These are phyloP conservation scores for Aspergillus phoenicis DNA, from an alignment of 2,329 filamentous ascomycete species.

Conservation along the genomic window DNA sequence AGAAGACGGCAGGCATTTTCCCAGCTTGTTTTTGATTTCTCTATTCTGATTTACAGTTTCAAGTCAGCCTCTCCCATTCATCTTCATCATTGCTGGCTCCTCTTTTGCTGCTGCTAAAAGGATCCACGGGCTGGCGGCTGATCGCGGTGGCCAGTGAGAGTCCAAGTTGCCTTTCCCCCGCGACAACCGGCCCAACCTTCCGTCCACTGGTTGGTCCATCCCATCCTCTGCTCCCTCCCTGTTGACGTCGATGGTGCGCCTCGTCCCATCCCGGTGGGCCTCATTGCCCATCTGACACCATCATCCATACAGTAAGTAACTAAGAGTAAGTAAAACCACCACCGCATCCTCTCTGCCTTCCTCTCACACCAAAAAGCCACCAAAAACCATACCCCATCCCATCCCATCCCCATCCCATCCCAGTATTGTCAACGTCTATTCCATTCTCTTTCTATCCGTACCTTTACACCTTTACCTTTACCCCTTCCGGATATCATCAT, in stretches of 20 bases:
- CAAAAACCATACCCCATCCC: too few relatives aligned
- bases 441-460: neutral
- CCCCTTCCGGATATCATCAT: too few relatives aligned
- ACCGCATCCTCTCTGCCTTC: neutral
- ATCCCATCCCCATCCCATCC: too few relatives aligned
- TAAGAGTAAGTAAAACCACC: neutral
- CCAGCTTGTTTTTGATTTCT: neutral
- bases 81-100: neutral
- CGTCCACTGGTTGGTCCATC: conserved; percentile 10
- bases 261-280: conserved; percentile 2
- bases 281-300: conserved; percentile 1
- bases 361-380: neutral
- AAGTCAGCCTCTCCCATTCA: neutral
- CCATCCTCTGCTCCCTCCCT: conserved; percentile 3
- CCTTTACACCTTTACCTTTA: too few relatives aligned
- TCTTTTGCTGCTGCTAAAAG: neutral
- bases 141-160: conserved; percentile 1
- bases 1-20: neutral
- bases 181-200: conserved; percentile 4
- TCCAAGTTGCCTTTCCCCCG: neutral
- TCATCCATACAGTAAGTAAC: too few relatives aligned
- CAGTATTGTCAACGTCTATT: neutral
- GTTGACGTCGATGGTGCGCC: conserved; percentile 10
- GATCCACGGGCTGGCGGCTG: conserved; percentile 12
- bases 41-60: neutral